Evolutionary conservation across 164 flowering plant species (phyloP).

Genomic region (Vitis riparia): DNA sequence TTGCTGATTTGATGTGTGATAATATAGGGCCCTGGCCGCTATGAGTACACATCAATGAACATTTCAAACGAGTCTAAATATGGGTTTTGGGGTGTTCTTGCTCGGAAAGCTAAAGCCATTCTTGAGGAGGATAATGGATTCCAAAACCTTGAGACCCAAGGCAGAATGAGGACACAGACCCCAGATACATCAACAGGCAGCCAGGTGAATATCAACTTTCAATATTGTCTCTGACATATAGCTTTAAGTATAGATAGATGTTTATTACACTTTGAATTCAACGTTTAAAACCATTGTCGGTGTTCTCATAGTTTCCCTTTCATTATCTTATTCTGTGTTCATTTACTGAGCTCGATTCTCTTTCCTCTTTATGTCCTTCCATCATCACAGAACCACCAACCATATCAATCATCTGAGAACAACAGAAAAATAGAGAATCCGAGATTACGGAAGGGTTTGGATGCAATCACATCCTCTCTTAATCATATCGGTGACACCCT

Average conservation of each 20-base stretch:
- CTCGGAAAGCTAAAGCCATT: conserved; percentile 86
- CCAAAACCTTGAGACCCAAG: conserved; percentile 33
- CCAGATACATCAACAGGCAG: conserved; percentile 26
- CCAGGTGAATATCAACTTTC: conserved; percentile 41
- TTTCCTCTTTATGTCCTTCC: background rate
- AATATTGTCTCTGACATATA: background rate
- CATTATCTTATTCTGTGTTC: background rate
- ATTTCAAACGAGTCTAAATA: conserved; percentile 43
- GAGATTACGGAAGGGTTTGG: conserved; percentile 60
- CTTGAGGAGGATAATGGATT: conserved; percentile 66
- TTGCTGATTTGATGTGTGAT: conserved; percentile 8
- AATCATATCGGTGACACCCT: conserved; percentile 79
- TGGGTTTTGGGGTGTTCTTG: conserved; percentile 89
- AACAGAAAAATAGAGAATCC: conserved; percentile 58
- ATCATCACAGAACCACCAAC: conserved; percentile 30
- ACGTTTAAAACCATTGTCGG: background rate
- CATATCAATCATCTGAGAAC: conserved; percentile 41
- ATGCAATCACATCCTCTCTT: conserved; percentile 68
- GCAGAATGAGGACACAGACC: conserved; percentile 24
- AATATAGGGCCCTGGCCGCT: conserved; percentile 46
- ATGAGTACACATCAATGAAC: conserved; percentile 52
- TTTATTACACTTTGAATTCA: background rate
- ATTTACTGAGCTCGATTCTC: background rate
- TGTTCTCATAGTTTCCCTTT: background rate
- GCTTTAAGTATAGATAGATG: background rate